Percentiles rank a stretch among this genome's conserved stretches.
These are phyloP conservation scores for Xylariaceae sp. DNA, from an alignment of 2,329 filamentous ascomycete genomes.

Conservation along the genomic window DNA sequence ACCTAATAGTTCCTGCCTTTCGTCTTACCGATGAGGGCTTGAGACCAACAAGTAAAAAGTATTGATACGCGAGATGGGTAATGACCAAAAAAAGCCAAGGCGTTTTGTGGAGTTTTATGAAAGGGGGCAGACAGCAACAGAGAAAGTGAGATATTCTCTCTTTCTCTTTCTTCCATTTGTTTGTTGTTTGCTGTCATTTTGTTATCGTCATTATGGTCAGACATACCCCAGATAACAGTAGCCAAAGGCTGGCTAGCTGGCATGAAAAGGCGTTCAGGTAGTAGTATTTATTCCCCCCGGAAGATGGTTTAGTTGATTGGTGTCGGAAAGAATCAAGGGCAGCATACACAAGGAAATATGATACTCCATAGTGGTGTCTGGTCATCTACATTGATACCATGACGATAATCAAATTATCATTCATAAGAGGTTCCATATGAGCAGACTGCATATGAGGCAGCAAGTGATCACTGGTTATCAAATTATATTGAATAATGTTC, in stretches of 20 bases:
- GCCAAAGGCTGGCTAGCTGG: slow-evolving; percentile 7
- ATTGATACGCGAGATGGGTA: too few relatives aligned
- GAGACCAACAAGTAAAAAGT: too few relatives aligned
- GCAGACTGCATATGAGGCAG: too few relatives aligned
- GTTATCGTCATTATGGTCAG: slow-evolving; percentile 8
- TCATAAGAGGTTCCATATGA: not conserved
- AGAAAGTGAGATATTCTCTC: slow-evolving; percentile 3
- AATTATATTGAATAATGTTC: too few relatives aligned
- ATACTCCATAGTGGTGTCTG: slow-evolving; percentile 4
- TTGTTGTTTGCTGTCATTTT: slow-evolving; percentile 3
- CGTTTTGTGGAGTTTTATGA: slow-evolving; percentile 7
- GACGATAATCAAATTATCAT: not conserved
- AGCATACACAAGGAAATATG: slow-evolving; percentile 15
- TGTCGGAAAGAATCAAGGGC: slow-evolving; percentile 4
- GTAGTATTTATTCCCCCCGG: too few relatives aligned
- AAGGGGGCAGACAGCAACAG: slow-evolving; percentile 1
- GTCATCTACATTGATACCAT: slow-evolving; percentile 7
- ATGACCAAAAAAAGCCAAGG: slow-evolving; percentile 14
- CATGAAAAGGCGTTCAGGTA: slow-evolving; percentile 16
- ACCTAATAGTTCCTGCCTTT: slow-evolving; percentile 8
- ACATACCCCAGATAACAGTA: slow-evolving; percentile 14
- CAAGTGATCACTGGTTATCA: too few relatives aligned
- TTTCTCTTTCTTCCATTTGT: not conserved
- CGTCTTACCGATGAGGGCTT: too few relatives aligned
- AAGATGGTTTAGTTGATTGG: too few relatives aligned